Base-by-base conservation (phyloP, 345 rosid genomes). In the Schrenkiella parvula region DNA sequence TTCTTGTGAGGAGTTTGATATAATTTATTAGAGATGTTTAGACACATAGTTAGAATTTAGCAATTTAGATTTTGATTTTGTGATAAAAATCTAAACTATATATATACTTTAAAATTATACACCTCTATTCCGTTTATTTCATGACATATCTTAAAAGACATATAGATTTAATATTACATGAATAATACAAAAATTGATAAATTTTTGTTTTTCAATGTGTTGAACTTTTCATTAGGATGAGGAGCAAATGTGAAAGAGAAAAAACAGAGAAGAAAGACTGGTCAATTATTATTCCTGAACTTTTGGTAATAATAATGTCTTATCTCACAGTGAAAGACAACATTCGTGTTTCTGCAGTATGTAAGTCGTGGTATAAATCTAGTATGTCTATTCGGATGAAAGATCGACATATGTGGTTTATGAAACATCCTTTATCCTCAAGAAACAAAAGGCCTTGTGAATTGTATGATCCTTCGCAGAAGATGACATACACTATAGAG, bases 361-460 rank as follows among this genome's bases (percentile, higher is more conserved):
- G 89, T 80, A 82, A 80, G 78, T 70, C 80, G 38, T 88, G 95
- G 91, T 80, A 80, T 35, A 23, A 58, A 17, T 73, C 74, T 75
- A 86, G 84, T 10, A 9, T 61, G 37, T 81, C 84, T 39, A 76
- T 80, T 17, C 84, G 82, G 32, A 82, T 77, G 71, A 73, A 75
- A 38, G 75, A 80, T 63, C 84, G 81, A 63, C 80, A 84, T 9
- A 83, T 86, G 1, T 85, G 86, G 87, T 84, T 88, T 53, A 79
- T 88, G 89, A 83, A 85, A 65, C 80, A 84, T 41, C 87, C 89
- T 5, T 86, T 78, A 71, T 42, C 39, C 31, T 83, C 19, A 39
- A 23, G 82, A 28, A 28, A 28, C 57, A 41, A 72, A 66, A 0
- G 4, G 26, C 15, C 17, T 17, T 84, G 66, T 29, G 86, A 86